phyloP scores from a whole-genome alignment of 768 basidiomycete species.

The Lactifluus volemus region DNA sequence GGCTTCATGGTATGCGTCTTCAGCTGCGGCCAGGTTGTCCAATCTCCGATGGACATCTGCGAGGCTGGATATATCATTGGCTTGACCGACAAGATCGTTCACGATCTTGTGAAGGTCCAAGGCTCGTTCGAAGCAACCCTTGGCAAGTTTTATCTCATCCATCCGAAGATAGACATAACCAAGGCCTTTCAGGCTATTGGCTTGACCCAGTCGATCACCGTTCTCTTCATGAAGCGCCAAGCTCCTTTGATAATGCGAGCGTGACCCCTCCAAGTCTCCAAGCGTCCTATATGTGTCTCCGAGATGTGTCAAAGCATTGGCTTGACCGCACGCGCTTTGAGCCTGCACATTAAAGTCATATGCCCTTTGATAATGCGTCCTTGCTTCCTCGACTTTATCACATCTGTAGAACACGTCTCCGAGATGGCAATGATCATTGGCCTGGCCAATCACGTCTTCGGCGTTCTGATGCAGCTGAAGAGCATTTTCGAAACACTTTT shows the following conservation, averaged over 20 bases:
- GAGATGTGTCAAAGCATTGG: conserved; percentile 13
- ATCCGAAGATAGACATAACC: conserved; percentile 4
- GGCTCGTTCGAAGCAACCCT: conserved; percentile 4
- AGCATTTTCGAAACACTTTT: background rate
- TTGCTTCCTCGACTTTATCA: conserved; percentile 5
- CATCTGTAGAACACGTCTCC: conserved; percentile 8
- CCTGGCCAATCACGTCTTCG: conserved; percentile 9
- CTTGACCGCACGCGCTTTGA: conserved; percentile 3
- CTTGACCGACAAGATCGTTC: conserved; percentile 14
- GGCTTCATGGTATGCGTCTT: conserved; percentile 1
- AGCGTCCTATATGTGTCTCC: conserved; percentile 12
- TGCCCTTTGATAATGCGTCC: background rate
- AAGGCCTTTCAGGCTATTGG: conserved; percentile 13
- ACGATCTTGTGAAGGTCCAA: background rate
- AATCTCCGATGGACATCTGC: conserved; percentile 10
- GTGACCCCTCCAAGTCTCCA: conserved; percentile 1
- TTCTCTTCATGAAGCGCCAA: background rate
- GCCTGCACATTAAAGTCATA: background rate
- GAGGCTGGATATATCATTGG: conserved; percentile 7
- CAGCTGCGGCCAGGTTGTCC: background rate
- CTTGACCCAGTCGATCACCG: conserved; percentile 5
- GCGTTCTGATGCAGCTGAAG: background rate
- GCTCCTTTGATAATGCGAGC: background rate
- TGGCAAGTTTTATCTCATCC: background rate
- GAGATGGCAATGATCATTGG: conserved; percentile 11